Conservation (phyloP, 805 yeast species). For the Candida boleticola region DNA sequence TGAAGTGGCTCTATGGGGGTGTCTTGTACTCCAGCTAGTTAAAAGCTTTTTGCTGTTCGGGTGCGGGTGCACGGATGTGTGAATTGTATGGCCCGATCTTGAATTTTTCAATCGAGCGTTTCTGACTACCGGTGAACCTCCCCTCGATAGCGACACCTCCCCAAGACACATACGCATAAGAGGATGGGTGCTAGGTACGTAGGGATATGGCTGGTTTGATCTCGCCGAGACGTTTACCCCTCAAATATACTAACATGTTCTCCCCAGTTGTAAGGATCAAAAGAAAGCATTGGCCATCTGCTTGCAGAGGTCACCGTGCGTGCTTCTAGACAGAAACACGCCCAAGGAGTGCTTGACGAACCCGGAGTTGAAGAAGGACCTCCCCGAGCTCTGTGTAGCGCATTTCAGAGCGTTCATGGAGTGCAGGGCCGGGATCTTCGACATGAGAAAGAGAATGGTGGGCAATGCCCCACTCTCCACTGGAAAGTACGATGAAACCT, state of each 20-base stretch:
- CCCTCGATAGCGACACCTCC: no score
- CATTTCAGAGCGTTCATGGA: slow-evolving; percentile 84
- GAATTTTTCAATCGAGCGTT: no score
- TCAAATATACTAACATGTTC: no score
- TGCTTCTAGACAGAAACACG: slow-evolving; percentile 80
- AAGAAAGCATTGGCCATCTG: slow-evolving; percentile 94
- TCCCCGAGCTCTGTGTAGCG: slow-evolving; percentile 87
- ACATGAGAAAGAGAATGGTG: slow-evolving; percentile 84
- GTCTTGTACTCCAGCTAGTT: no score
- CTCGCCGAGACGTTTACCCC: no score
- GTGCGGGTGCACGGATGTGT: no score
- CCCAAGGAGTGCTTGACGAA: slow-evolving; percentile 86
- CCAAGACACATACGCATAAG: no score
- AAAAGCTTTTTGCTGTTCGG: no score
- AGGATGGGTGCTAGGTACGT: slow-evolving; percentile 56
- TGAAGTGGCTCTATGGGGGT: no score
- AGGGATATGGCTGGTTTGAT: no score
- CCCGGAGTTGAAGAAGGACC: slow-evolving; percentile 68
- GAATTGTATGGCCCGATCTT: no score
- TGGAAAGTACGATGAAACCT: slow-evolving; percentile 88
- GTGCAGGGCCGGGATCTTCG: slow-evolving; percentile 87
- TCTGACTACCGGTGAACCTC: no score
- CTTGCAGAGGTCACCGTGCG: slow-evolving; percentile 95
- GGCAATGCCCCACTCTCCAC: slow-evolving; percentile 94
- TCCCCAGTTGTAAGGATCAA: slow-evolving; percentile 90